These are phyloP conservation scores for Phytophthora fragariae DNA, from an alignment of 352 stramenopile genomes.

Conservation along the genomic window DNA sequence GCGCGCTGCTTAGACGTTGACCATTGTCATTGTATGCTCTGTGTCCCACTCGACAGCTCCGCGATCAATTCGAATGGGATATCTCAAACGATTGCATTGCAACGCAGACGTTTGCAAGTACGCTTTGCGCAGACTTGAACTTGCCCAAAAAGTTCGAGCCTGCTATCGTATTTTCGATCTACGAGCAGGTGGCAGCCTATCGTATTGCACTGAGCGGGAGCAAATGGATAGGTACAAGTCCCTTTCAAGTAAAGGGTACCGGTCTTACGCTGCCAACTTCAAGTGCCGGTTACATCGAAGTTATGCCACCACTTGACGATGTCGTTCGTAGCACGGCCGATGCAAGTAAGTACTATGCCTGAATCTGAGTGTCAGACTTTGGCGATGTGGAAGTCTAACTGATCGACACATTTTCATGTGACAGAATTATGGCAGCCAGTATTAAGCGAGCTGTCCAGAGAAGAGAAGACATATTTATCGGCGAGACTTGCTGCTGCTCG, in stretches of 20 bases:
- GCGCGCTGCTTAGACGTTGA: too few relatives aligned
- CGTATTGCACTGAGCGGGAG: conserved; percentile 55
- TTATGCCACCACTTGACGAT: conserved; percentile 59
- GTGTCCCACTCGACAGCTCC: conserved; percentile 47
- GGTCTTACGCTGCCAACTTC: conserved; percentile 27
- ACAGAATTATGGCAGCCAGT: conserved; percentile 75
- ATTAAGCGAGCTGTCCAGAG: conserved; percentile 71
- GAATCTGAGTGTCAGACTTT: background rate
- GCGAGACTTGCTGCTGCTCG: conserved; percentile 46
- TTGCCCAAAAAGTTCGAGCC: conserved; percentile 61
- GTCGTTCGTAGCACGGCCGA: conserved; percentile 59
- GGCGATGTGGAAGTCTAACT: background rate
- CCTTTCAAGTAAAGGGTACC: conserved; percentile 36
- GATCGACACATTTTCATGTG: conserved; percentile 2
- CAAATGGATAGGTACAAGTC: conserved; percentile 69
- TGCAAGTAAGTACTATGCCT: conserved; percentile 37
- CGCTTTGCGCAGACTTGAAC: conserved; percentile 66
- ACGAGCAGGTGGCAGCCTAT: conserved; percentile 77
- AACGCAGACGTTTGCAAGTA: conserved; percentile 60
- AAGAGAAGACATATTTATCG: conserved; percentile 77
- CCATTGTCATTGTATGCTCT: background rate
- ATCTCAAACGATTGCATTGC: conserved; percentile 60
- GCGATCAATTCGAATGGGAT: conserved; percentile 86
- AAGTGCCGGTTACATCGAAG: conserved; percentile 56
- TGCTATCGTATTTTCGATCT: conserved; percentile 78